A percentile compares a stretch with the other conserved stretches of the same genome.
phyloP scores from a whole-genome alignment of 352 stramenopile species.

The Phytophthora melonis region DNA sequence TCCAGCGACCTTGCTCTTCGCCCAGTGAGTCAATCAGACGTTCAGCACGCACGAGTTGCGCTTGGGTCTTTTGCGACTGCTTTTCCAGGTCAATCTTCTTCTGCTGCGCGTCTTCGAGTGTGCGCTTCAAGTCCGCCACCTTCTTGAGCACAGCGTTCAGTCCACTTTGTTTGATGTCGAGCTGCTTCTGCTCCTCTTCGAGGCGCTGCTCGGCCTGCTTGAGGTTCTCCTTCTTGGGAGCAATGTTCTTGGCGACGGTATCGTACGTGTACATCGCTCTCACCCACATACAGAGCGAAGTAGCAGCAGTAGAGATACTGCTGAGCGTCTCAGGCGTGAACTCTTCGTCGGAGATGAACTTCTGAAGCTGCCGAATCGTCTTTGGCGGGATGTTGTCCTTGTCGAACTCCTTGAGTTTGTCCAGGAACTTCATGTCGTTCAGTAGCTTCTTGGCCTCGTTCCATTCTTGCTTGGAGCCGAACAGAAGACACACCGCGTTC shows the following conservation, averaged over 20 bases:
- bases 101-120: slow-evolving; percentile 88
- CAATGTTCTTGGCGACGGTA: slow-evolving; percentile 94
- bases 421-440: slow-evolving; percentile 93
- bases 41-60: slow-evolving; percentile 91
- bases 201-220: slow-evolving; percentile 90
- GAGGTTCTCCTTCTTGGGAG: slow-evolving; percentile 93
- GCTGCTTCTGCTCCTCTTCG: slow-evolving; percentile 83
- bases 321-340: slow-evolving; percentile 93
- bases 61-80: slow-evolving; percentile 87
- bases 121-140: slow-evolving; percentile 90
- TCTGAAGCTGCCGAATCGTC: slow-evolving; percentile 90
- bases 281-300: slow-evolving; percentile 95
- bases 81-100: slow-evolving; percentile 94
- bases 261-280: slow-evolving; percentile 96
- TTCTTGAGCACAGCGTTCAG: slow-evolving; percentile 84
- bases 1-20: slow-evolving; percentile 93
- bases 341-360: slow-evolving; percentile 91
- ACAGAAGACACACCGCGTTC: slow-evolving; percentile 93
- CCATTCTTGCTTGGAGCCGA: slow-evolving; percentile 92
- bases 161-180: slow-evolving; percentile 90
- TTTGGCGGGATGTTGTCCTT: slow-evolving; percentile 91
- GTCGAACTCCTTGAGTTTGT: slow-evolving; percentile 89
- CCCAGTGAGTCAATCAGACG: slow-evolving; percentile 91
- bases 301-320: slow-evolving; percentile 91
- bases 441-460: slow-evolving; percentile 93